phyloP scores from a whole-genome alignment of 345 rosid genomes.

The Gossypium sturtianum region DNA sequence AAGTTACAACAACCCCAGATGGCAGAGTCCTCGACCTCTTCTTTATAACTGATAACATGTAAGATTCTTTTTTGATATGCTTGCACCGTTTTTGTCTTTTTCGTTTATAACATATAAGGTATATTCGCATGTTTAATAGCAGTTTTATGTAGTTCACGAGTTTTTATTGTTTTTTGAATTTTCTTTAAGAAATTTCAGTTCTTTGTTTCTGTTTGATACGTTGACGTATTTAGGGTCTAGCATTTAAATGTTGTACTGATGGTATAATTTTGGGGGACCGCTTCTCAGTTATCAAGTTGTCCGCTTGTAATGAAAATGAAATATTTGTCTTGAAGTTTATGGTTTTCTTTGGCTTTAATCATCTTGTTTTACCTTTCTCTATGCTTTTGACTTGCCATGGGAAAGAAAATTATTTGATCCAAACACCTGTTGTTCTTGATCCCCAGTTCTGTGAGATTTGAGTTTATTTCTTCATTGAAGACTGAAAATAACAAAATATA shows the following conservation, averaged over 20 bases:
- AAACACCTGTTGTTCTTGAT: background rate
- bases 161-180: background rate
- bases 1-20: constrained; percentile 82
- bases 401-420: background rate
- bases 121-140: background rate
- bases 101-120: background rate
- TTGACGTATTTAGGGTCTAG: background rate
- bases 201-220: background rate
- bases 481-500: background rate
- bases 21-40: constrained; percentile 78
- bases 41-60: constrained; percentile 76
- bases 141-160: background rate
- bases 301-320: constrained; percentile 6
- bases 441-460: background rate
- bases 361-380: background rate
- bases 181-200: background rate
- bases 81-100: background rate
- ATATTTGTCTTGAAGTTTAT: background rate
- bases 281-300: background rate
- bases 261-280: constrained; percentile 2
- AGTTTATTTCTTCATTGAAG: background rate
- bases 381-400: background rate
- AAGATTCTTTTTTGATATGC: constrained; percentile 18
- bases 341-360: background rate
- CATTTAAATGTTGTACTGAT: background rate